Percentiles rank a stretch among this genome's conserved stretches.
Conservation (phyloP, 1,139 yeast genomes). For the Taphrina pruni region DNA sequence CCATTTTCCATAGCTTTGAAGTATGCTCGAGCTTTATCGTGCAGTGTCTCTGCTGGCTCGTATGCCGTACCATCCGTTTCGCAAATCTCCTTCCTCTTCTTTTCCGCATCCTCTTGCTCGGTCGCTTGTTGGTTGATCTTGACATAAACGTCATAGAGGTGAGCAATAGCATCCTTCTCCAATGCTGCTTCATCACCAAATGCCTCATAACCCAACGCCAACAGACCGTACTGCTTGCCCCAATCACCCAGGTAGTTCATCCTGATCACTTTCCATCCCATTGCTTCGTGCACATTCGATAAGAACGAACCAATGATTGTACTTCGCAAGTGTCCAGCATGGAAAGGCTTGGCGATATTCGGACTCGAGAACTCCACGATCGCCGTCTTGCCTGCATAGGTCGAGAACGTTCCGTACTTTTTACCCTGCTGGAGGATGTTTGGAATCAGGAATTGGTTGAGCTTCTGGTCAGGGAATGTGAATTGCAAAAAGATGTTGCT, state of each 20-base stretch:
- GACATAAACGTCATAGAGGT: slow-evolving; percentile 92
- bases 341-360: slow-evolving; percentile 98
- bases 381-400: slow-evolving; percentile 75
- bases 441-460: slow-evolving; percentile 72
- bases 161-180: slow-evolving; percentile 84
- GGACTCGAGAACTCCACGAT: slow-evolving; percentile 95
- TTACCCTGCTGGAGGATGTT: slow-evolving; percentile 68
- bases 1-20: slow-evolving; percentile 95
- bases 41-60: slow-evolving; percentile 43
- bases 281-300: slow-evolving; percentile 82
- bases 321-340: slow-evolving; percentile 97
- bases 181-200: slow-evolving; percentile 82
- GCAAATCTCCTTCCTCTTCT: slow-evolving; percentile 34
- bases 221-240: slow-evolving; percentile 91
- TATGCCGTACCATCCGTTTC: slow-evolving; percentile 41
- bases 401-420: slow-evolving; percentile 74
- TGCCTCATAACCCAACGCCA: slow-evolving; percentile 87
- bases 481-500: slow-evolving; percentile 91
- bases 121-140: slow-evolving; percentile 67
- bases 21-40: slow-evolving; percentile 73
- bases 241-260: slow-evolving; percentile 97
- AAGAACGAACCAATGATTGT: slow-evolving; percentile 98
- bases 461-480: slow-evolving; percentile 70
- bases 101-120: slow-evolving; percentile 41
- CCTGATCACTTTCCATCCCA: slow-evolving; percentile 89